Conservation (phyloP, 2,329 filamentous ascomycete species). For the Epichloe gansuensis region DNA sequence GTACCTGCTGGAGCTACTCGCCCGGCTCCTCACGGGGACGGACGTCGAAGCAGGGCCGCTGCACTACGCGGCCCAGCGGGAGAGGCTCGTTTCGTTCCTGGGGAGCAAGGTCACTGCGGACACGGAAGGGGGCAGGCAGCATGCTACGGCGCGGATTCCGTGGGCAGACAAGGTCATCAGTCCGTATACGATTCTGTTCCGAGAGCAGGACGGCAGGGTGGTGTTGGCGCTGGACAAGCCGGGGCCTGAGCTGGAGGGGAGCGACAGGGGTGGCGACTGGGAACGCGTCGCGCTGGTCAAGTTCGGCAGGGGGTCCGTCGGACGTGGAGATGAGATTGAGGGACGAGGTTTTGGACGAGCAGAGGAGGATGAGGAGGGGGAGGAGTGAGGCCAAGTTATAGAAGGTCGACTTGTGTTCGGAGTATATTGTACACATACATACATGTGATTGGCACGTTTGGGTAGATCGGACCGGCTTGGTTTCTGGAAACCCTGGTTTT, state of each 20-base stretch:
- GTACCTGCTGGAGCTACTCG: conserved; percentile 53
- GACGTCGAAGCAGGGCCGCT: not conserved
- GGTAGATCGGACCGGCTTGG: not conserved
- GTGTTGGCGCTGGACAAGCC: conserved; percentile 48
- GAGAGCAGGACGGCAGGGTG: conserved; percentile 31
- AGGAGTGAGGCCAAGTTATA: not conserved
- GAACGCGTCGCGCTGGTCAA: conserved; percentile 46
- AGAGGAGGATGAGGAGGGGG: conserved; percentile 20
- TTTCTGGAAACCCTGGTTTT: too few relatives aligned
- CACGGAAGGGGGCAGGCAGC: conserved; percentile 24
- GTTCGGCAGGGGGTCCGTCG: conserved; percentile 37
- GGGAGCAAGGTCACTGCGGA: conserved; percentile 28
- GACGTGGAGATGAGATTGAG: conserved; percentile 40
- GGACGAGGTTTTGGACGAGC: conserved; percentile 36
- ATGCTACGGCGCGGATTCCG: conserved; percentile 33
- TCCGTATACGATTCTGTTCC: conserved; percentile 35
- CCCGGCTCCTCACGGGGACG: conserved; percentile 35
- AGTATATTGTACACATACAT: not conserved
- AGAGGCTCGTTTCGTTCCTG: conserved; percentile 43
- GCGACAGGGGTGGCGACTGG: conserved; percentile 40
- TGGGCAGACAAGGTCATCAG: conserved; percentile 53
- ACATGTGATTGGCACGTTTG: not conserved
- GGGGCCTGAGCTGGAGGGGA: conserved; percentile 39
- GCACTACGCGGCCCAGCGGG: conserved; percentile 36
- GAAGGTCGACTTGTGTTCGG: not conserved